Percentiles rank a stretch among this genome's conserved stretches.
Conservation (phyloP, 371 early-diverging fungal species). For the Chytridium lagenaria region DNA sequence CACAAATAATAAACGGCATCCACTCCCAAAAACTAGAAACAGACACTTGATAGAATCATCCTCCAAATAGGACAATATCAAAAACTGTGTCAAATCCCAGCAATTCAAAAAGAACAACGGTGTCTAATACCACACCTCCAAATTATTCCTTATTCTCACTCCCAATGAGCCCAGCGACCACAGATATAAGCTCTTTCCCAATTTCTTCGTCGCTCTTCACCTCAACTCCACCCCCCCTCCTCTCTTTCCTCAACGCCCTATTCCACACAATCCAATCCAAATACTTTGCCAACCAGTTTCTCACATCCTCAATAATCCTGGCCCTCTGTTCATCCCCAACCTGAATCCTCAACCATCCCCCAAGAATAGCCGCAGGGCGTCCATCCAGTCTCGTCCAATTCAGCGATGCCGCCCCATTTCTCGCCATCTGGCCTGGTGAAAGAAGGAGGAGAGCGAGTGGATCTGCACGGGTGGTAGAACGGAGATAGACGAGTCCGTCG, state of each 20-base stretch:
- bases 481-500: slow-evolving; percentile 42
- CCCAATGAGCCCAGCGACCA: not conserved
- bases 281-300: slow-evolving; percentile 38
- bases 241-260: slow-evolving; percentile 21
- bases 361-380: slow-evolving; percentile 33
- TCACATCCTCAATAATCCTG: slow-evolving; percentile 33
- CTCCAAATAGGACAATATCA: too few relatives aligned
- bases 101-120: too few relatives aligned
- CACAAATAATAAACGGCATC: too few relatives aligned
- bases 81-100: too few relatives aligned
- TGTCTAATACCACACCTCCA: too few relatives aligned
- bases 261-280: slow-evolving; percentile 46
- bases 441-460: slow-evolving; percentile 44
- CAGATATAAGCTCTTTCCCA: not conserved
- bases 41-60: too few relatives aligned
- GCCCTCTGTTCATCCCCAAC: slow-evolving; percentile 34
- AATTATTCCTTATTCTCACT: too few relatives aligned
- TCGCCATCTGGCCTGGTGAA: slow-evolving; percentile 14
- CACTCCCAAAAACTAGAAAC: too few relatives aligned
- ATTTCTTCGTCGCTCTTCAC: not conserved
- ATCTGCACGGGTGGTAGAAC: slow-evolving; percentile 43
- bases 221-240: not conserved
- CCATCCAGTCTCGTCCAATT: slow-evolving; percentile 21
- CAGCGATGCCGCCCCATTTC: slow-evolving; percentile 15
- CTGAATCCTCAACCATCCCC: slow-evolving; percentile 36